Percentiles rank a stretch among this genome's conserved stretches.
Conservation (phyloP, 1,139 yeast genomes). For the Hansenula lynferdii region DNA sequence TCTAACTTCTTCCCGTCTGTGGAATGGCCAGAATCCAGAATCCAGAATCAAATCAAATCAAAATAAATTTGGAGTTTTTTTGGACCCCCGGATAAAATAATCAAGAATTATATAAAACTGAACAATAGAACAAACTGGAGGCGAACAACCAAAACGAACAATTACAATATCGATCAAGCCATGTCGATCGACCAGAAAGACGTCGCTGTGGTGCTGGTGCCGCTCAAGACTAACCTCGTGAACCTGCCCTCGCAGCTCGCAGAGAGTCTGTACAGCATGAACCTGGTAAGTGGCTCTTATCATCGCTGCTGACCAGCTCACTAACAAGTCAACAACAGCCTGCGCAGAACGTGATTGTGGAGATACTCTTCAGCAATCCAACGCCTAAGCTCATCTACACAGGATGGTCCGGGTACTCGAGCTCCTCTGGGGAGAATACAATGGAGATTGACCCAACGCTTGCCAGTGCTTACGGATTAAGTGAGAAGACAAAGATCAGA, state of each 20-base stretch:
- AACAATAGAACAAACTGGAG: neutral
- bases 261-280: conserved; percentile 45
- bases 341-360: conserved; percentile 61
- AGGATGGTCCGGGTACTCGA: conserved; percentile 84
- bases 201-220: conserved; percentile 28
- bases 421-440: conserved; percentile 26
- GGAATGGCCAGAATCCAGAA: neutral
- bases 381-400: conserved; percentile 30
- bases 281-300: conserved; percentile 33
- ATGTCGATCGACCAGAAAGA: conserved; percentile 11
- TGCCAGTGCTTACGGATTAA: conserved; percentile 39
- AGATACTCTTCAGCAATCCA: conserved; percentile 22
- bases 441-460: conserved; percentile 55
- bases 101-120: neutral
- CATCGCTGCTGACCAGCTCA: neutral
- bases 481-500: conserved; percentile 36
- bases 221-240: conserved; percentile 49
- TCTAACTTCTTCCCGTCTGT: too few relatives aligned
- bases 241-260: conserved; percentile 53
- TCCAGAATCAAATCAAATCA: too few relatives aligned
- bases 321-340: conserved; percentile 17
- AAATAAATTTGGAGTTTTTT: too few relatives aligned
- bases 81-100: neutral
- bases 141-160: neutral
- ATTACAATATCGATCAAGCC: neutral